Percentiles rank a stretch among this genome's conserved stretches.
Evolutionary conservation across 1,139 yeast species (phyloP).

Genomic region (Spathaspora sp.): DNA sequence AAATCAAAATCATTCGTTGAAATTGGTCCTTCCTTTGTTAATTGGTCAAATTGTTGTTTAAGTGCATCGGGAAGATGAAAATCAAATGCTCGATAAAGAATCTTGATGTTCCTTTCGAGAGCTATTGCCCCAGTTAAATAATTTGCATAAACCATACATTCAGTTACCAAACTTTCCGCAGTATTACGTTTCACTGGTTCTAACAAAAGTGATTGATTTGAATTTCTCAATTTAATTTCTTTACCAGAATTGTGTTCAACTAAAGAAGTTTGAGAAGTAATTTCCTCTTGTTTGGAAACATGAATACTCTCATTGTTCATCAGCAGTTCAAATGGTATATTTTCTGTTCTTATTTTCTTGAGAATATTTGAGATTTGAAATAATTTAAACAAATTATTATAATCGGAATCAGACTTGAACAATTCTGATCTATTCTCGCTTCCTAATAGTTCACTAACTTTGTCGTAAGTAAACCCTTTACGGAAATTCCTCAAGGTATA

Average conservation of each 20-base stretch:
- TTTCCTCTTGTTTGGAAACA: background rate
- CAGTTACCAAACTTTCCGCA: constrained; percentile 56
- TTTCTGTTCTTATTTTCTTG: constrained; percentile 3
- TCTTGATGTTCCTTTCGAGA: constrained; percentile 46
- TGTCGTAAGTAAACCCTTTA: constrained; percentile 35
- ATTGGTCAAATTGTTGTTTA: constrained; percentile 40
- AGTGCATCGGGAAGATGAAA: constrained; percentile 28
- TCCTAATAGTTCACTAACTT: constrained; percentile 32
- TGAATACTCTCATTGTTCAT: background rate
- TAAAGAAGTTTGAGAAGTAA: background rate
- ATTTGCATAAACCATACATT: constrained; percentile 80
- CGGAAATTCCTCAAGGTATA: constrained; percentile 30
- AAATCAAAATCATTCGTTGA: constrained; percentile 21
- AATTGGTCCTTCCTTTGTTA: constrained; percentile 25
- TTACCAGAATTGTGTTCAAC: constrained; percentile 13
- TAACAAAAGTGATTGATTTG: background rate
- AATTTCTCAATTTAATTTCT: constrained; percentile 12
- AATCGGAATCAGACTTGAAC: constrained; percentile 18
- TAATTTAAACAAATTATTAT: constrained; percentile 28
- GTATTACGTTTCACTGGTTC: background rate
- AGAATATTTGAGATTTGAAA: constrained; percentile 25
- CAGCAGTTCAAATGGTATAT: background rate
- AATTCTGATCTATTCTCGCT: constrained; percentile 13
- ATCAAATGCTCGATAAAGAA: constrained; percentile 49
- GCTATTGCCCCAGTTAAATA: constrained; percentile 58